Evolutionary conservation across 2,329 filamentous ascomycete genomes (phyloP), one percentile per base, ranked within the genome.

Genomic region (Didymella pinodella): DNA sequence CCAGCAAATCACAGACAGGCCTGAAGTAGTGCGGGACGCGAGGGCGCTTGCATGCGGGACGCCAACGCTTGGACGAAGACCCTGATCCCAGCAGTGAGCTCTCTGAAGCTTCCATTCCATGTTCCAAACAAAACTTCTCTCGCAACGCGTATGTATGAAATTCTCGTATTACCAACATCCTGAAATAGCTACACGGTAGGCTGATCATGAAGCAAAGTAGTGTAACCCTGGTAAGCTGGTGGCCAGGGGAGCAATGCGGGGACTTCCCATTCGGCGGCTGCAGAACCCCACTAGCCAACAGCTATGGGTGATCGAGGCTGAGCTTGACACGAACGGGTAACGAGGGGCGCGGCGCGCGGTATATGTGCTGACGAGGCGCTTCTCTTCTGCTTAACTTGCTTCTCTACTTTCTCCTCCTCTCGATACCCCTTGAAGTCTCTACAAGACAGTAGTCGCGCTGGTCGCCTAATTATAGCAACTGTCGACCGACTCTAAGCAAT

Each of bases 231-330:
- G 48, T 57, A 57, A 55, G 47, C 48, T 54, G 56, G 26, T 46
- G 31, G 50, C 50, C 40, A 46, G 20, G 55, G 45, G 46, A 54
- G 18, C 38, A 54, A 54, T 59, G 56, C 52, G 57, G 53, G 48
- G 48, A 45, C 16, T 28, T 44, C 51, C 52, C 29, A 52, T 56
- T 56, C 52, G 57, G 52, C 57, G 56, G 50, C 46, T 59, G 64
- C 50, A 62, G 64, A 18, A 68, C 71, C 68, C 70, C 72, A 64
- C 72, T 69, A 70, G 59, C 62, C 65, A 69, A 64, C 69, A 69
- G 64, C 68, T 71, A 54, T 59, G 59, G 58, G 48, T 54, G 57
- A 64, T 59, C 64, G 71, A 73, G 70, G 73, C 72, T 74, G 73
- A 74, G 73, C 70, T 70, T 65, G 61, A 64, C 60, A 62, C 60